Percentiles rank a stretch among this genome's conserved stretches.
phyloP scores from a whole-genome alignment of 2,329 filamentous ascomycete species.

The Phaeosphaeria sp. region DNA sequence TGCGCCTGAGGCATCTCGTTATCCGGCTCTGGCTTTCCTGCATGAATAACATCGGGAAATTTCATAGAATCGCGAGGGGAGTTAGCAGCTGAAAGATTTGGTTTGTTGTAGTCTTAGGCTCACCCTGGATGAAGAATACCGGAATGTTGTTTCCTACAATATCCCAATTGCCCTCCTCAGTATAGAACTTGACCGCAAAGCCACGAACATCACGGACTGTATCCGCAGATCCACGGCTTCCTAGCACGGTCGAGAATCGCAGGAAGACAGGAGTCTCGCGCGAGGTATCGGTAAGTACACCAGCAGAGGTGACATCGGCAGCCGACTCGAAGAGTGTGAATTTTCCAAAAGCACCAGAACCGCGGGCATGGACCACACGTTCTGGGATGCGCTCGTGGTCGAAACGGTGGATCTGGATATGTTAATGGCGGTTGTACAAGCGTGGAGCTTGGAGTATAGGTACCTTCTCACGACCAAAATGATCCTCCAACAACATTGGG shows the following conservation, averaged over 20 bases:
- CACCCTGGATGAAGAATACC: constrained; percentile 74
- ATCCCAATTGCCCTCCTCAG: constrained; percentile 78
- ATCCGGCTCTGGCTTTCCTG: constrained; percentile 72
- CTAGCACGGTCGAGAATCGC: constrained; percentile 80
- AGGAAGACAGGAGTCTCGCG: constrained; percentile 72
- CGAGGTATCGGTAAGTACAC: constrained; percentile 71
- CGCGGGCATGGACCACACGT: constrained; percentile 71
- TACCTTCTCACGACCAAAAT: constrained; percentile 76
- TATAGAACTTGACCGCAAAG: constrained; percentile 81
- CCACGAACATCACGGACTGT: constrained; percentile 84
- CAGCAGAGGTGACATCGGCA: constrained; percentile 67
- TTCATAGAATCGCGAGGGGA: constrained; percentile 64
- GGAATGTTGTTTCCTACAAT: constrained; percentile 77
- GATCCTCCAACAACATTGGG: constrained; percentile 73
- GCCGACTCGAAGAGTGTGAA: constrained; percentile 71
- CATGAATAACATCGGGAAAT: constrained; percentile 68
- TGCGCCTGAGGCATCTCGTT: constrained; percentile 76
- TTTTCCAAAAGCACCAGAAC: constrained; percentile 68
- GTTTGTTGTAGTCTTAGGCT: background rate
- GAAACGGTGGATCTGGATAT: constrained; percentile 70
- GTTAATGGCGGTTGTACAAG: constrained; percentile 5
- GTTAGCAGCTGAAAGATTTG: background rate
- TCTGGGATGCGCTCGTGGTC: constrained; percentile 77
- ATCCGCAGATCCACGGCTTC: constrained; percentile 77
- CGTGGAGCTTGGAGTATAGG: background rate